phyloP scores from a whole-genome alignment of 257 asterid genomes.

The Paraleonurus japonicus region DNA sequence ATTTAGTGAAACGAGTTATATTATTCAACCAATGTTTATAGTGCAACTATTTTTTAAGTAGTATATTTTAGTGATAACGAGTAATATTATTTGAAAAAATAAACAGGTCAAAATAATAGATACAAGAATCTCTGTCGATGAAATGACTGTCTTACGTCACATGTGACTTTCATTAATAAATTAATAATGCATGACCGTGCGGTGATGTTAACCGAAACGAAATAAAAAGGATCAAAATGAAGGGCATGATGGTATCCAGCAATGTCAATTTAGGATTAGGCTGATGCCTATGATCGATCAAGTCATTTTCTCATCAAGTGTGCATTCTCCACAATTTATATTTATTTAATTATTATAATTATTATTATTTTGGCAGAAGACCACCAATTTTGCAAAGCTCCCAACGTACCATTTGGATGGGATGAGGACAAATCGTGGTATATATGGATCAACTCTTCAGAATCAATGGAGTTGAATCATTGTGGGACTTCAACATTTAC shows the following conservation, averaged over 20 bases:
- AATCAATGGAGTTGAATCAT: neutral
- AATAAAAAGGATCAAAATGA: neutral
- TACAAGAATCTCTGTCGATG: no score
- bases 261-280: neutral
- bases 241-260: neutral
- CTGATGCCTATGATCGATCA: neutral
- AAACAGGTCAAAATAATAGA: no score
- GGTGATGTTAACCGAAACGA: neutral
- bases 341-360: neutral
- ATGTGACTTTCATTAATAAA: neutral
- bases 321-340: slow-evolving; percentile 11
- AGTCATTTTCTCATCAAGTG: slow-evolving; percentile 24
- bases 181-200: neutral
- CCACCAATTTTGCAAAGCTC: slow-evolving; percentile 10
- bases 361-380: neutral
- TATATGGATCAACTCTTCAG: neutral
- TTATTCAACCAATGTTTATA: no score
- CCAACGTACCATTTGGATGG: slow-evolving; percentile 27
- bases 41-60: no score
- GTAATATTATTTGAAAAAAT: no score
- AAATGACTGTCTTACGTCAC: neutral
- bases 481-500: slow-evolving; percentile 21
- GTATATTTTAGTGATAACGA: no score
- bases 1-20: no score
- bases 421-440: slow-evolving; percentile 12